A percentile compares a stretch with the other conserved stretches of the same genome.
Conservation (phyloP, 2,329 filamentous ascomycete species). For the Xylariaceae sp. region DNA sequence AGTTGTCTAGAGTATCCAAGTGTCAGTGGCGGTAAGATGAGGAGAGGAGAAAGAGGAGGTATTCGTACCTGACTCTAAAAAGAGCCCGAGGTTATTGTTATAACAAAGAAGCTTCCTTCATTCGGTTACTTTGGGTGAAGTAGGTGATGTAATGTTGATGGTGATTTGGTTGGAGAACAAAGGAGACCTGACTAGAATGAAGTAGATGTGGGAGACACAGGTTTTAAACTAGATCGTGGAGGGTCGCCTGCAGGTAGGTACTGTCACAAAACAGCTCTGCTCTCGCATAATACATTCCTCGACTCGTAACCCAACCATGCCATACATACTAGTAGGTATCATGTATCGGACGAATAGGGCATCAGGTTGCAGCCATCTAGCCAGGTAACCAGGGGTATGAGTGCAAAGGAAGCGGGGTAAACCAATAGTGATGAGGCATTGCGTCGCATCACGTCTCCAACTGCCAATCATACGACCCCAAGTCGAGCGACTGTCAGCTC, state of each 20-base stretch:
- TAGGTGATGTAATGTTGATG: constrained; percentile 16
- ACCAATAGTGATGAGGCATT: constrained; percentile 34
- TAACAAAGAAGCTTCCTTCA: constrained; percentile 23
- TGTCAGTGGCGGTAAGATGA: constrained; percentile 15
- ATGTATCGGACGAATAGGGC: constrained; percentile 9
- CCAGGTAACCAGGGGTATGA: constrained; percentile 34
- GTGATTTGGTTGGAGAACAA: constrained; percentile 14
- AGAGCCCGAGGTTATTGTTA: constrained; percentile 22
- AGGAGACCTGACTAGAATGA: background rate
- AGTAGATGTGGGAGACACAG: constrained; percentile 2
- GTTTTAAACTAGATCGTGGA: constrained; percentile 23
- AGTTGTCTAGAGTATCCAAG: constrained; percentile 12
- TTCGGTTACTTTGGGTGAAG: constrained; percentile 20
- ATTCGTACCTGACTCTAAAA: constrained; percentile 27
- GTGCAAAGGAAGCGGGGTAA: constrained; percentile 41
- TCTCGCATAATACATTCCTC: constrained; percentile 7
- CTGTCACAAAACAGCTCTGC: too few relatives aligned
- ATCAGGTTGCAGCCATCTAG: background rate
- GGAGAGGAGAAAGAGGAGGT: background rate
- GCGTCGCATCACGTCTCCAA: constrained; percentile 32
- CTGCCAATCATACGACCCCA: constrained; percentile 39
- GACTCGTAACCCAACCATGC: background rate
- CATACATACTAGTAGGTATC: background rate
- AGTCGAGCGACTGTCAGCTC: constrained; percentile 31
- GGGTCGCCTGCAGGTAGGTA: constrained; percentile 7